These are phyloP conservation scores for Sphaerosporella brunnea DNA, from an alignment of 495 filamentous ascomycete genomes.

Conservation along the genomic window DNA sequence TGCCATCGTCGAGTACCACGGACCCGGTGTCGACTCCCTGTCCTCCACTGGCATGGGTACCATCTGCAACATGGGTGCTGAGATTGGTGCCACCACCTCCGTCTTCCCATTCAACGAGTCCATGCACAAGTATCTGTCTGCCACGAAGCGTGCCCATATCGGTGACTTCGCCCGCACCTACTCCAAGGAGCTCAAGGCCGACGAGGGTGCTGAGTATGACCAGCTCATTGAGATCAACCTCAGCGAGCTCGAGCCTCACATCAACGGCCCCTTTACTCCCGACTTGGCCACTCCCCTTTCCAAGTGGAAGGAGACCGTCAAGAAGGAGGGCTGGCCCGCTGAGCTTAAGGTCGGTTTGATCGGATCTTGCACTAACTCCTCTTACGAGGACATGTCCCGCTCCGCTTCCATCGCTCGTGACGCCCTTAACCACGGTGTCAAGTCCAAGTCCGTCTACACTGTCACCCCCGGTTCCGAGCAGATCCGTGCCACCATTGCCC, in stretches of 20 bases:
- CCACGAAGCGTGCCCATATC: slow-evolving; percentile 81
- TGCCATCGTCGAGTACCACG: slow-evolving; percentile 88
- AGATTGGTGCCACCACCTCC: slow-evolving; percentile 75
- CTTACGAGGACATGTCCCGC: slow-evolving; percentile 97
- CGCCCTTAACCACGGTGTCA: slow-evolving; percentile 82
- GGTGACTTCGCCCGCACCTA: slow-evolving; percentile 77
- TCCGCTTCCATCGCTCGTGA: slow-evolving; percentile 88
- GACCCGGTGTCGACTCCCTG: slow-evolving; percentile 58
- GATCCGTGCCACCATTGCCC: slow-evolving; percentile 85
- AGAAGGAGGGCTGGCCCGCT: slow-evolving; percentile 88
- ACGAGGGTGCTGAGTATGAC: slow-evolving; percentile 91
- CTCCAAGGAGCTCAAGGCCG: slow-evolving; percentile 69
- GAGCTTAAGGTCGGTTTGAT: slow-evolving; percentile 94
- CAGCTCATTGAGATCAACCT: slow-evolving; percentile 93
- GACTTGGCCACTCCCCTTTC: slow-evolving; percentile 96
- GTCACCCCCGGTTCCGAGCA: slow-evolving; percentile 96
- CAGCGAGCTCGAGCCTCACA: slow-evolving; percentile 83
- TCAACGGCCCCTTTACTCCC: slow-evolving; percentile 99
- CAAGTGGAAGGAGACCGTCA: slow-evolving; percentile 88
- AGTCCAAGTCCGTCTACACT: slow-evolving; percentile 83
- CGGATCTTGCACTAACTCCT: slow-evolving; percentile 98
- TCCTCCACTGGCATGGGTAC: slow-evolving; percentile 50
- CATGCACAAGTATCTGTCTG: slow-evolving; percentile 86
- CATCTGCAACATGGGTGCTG: slow-evolving; percentile 54
- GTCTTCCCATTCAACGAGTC: slow-evolving; percentile 97